phyloP scores from a whole-genome alignment of 2,329 filamentous ascomycete genomes.

The Colletotrichum viniferum region DNA sequence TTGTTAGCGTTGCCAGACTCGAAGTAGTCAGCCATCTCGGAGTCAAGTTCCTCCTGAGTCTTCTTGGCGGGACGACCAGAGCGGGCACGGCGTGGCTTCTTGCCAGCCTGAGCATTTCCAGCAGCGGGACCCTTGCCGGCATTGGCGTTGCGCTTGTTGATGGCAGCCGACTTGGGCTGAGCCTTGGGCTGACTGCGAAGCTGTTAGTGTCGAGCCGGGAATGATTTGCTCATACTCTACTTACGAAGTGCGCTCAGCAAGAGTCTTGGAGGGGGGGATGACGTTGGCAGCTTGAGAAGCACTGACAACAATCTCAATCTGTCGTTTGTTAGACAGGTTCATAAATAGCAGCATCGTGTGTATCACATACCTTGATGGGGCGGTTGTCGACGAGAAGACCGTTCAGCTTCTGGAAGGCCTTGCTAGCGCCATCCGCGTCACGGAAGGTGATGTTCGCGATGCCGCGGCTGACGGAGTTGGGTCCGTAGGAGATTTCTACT shows the following conservation, averaged over 20 bases:
- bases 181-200: constrained; percentile 63
- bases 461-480: constrained; percentile 88
- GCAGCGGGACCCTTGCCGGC: constrained; percentile 44
- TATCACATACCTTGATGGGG: constrained; percentile 80
- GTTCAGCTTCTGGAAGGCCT: constrained; percentile 84
- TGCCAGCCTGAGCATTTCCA: constrained; percentile 51
- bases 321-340: constrained; percentile 24
- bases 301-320: constrained; percentile 92
- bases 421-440: constrained; percentile 80
- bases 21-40: constrained; percentile 98
- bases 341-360: not conserved
- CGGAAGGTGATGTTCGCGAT: constrained; percentile 88
- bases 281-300: constrained; percentile 73
- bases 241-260: constrained; percentile 82
- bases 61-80: constrained; percentile 77
- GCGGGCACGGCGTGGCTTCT: constrained; percentile 59
- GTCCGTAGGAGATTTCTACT: constrained; percentile 90
- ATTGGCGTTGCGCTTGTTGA: constrained; percentile 66
- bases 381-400: constrained; percentile 88
- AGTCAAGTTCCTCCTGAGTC: constrained; percentile 93
- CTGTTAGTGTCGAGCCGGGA: constrained; percentile 24
- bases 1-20: constrained; percentile 49
- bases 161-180: constrained; percentile 82
- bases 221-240: constrained; percentile 36
- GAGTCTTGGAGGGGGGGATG: constrained; percentile 68